Evolutionary conservation across 73 alveolate genomes (phyloP).

Genomic region (Uronychia setigera): DNA sequence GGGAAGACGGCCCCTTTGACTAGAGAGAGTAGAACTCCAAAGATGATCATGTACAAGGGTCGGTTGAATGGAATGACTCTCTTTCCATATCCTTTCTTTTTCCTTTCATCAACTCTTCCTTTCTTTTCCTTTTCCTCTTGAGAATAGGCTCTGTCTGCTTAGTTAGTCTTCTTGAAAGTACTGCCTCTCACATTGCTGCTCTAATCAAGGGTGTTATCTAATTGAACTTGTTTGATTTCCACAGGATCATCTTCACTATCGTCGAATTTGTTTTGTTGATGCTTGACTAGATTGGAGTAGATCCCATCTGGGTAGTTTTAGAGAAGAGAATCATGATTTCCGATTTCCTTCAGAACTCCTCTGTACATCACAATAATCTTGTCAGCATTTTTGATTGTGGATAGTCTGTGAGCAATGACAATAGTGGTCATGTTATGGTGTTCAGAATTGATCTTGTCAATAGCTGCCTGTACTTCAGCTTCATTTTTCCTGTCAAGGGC

Average conservation of each 20-base stretch:
- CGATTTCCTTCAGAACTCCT: conserved; percentile 73
- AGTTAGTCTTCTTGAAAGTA: not conserved
- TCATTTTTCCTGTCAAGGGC: conserved; percentile 38
- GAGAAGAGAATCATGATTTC: conserved; percentile 73
- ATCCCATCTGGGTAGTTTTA: conserved; percentile 42
- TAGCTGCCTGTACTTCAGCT: conserved; percentile 27
- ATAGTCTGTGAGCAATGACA: conserved; percentile 82
- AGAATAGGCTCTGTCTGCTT: too few species aligned
- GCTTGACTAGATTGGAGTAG: conserved; percentile 38
- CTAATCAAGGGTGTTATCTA: too few species aligned
- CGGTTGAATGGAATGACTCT: conserved; percentile 22
- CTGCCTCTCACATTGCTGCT: not conserved
- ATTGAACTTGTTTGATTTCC: too few species aligned
- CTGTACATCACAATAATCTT: conserved; percentile 70
- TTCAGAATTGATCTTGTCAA: conserved; percentile 8
- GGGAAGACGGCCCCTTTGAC: conserved; percentile 54
- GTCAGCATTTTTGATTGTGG: conserved; percentile 80
- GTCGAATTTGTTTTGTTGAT: conserved; percentile 22
- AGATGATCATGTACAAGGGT: conserved; percentile 11
- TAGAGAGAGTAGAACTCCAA: conserved; percentile 12
- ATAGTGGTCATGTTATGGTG: not conserved
- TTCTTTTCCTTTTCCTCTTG: not conserved
- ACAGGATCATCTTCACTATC: not conserved
- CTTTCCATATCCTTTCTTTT: not conserved
- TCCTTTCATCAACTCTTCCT: not conserved